Evolutionary conservation across 441 rosid genomes (phyloP).

Genomic region (Erodium trifolium): DNA sequence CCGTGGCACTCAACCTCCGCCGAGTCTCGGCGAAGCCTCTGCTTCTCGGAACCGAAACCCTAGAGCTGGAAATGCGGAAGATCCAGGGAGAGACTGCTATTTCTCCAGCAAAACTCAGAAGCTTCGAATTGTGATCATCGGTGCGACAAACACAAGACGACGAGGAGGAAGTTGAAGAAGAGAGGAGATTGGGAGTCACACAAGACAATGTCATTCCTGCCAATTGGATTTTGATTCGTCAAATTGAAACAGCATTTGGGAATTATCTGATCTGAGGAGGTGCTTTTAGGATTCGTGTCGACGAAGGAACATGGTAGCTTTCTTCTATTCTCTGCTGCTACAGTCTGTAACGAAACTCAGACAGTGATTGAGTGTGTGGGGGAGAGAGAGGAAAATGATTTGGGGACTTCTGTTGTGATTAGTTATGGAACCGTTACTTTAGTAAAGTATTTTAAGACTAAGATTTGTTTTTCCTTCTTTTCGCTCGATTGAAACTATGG

Average conservation of each 20-base stretch:
- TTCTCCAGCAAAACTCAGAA: neutral
- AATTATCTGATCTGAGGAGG: neutral
- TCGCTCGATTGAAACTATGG: no score
- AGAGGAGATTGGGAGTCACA: neutral
- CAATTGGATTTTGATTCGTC: neutral
- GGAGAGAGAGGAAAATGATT: neutral
- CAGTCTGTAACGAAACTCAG: neutral
- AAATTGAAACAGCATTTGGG: neutral
- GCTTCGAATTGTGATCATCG: conserved; percentile 6
- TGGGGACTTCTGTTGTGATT: neutral
- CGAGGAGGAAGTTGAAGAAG: neutral
- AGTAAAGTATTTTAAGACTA: neutral
- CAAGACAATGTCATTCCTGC: conserved; percentile 2
- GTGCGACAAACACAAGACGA: neutral
- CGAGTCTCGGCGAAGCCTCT: neutral
- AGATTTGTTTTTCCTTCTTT: no score
- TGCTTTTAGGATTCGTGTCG: neutral
- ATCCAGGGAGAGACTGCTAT: neutral
- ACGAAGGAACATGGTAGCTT: neutral
- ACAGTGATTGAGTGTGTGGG: neutral
- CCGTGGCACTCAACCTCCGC: conserved; percentile 33
- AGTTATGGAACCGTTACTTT: neutral
- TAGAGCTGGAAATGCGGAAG: neutral
- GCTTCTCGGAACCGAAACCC: conserved; percentile 16
- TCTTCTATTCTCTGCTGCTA: no score